phyloP scores from a whole-genome alignment of 2,329 filamentous ascomycete species.

The Penicillium crustosum region DNA sequence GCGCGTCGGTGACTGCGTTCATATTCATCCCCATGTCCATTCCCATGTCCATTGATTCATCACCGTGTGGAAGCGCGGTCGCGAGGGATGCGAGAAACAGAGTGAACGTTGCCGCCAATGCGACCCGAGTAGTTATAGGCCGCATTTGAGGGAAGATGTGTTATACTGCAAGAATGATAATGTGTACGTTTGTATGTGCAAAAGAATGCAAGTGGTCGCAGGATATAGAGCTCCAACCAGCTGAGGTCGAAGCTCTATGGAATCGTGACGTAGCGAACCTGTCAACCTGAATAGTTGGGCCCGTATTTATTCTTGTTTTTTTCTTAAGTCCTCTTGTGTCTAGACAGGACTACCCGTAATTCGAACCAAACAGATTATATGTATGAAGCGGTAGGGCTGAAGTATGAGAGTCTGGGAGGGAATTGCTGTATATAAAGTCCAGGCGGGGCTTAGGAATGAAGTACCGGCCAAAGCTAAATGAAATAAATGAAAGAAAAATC shows the following conservation, averaged over 20 bases:
- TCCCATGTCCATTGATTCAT: slow-evolving; percentile 32
- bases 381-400: slow-evolving; percentile 23
- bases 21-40: slow-evolving; percentile 27
- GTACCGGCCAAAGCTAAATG: background rate
- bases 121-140: slow-evolving; percentile 25
- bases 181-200: slow-evolving; percentile 7
- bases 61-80: slow-evolving; percentile 36
- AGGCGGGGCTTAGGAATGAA: background rate
- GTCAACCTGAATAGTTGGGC: slow-evolving; percentile 6
- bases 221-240: slow-evolving; percentile 17
- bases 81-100: slow-evolving; percentile 30
- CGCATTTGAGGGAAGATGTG: slow-evolving; percentile 23
- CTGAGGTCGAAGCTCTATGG: slow-evolving; percentile 19
- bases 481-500: background rate
- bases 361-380: background rate
- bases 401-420: slow-evolving; percentile 14
- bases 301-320: background rate
- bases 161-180: background rate
- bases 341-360: background rate
- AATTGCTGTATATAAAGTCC: slow-evolving; percentile 20
- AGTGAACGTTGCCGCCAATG: slow-evolving; percentile 26
- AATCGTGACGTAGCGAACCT: slow-evolving; percentile 27
- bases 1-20: slow-evolving; percentile 14
- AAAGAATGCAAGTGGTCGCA: background rate
- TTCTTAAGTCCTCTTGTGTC: background rate